Evolutionary conservation across 2,329 filamentous ascomycete genomes (phyloP).

Genomic region (Penicillium sclerotiorum): DNA sequence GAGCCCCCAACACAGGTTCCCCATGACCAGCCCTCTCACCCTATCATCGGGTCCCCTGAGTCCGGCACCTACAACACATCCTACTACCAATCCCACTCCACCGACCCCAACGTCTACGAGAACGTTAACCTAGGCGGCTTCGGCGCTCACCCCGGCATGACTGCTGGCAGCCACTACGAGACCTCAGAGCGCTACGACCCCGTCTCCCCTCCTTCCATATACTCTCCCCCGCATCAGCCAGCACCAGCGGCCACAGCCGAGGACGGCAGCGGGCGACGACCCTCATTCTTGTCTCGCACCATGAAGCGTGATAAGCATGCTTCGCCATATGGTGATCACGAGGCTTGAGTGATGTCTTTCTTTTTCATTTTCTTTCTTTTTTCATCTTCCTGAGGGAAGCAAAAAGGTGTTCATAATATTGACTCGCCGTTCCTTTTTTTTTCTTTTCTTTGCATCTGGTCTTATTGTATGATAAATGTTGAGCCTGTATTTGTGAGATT

Average conservation of each 20-base stretch:
- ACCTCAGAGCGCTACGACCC: constrained; percentile 63
- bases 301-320: constrained; percentile 12
- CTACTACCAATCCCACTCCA: constrained; percentile 18
- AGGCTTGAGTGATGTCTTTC: constrained; percentile 5
- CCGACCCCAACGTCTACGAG: constrained; percentile 20
- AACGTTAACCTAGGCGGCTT: constrained; percentile 10
- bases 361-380: neutral
- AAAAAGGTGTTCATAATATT: neutral
- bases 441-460: no score
- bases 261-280: constrained; percentile 2
- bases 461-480: no score
- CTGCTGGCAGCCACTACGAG: constrained; percentile 20
- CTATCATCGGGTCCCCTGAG: constrained; percentile 19
- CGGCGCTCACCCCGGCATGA: constrained; percentile 44
- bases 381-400: neutral
- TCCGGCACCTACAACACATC: constrained; percentile 17
- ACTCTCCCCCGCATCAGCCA: constrained; percentile 60
- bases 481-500: no score
- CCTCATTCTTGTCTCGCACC: constrained; percentile 15
- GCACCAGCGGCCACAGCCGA: neutral
- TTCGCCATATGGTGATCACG: constrained; percentile 7
- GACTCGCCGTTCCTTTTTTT: neutral
- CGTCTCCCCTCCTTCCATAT: constrained; percentile 74
- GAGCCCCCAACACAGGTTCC: constrained; percentile 18
- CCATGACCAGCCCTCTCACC: constrained; percentile 11